Conservation (phyloP, 139 green algal species). For the Coelastrella sp. region DNA sequence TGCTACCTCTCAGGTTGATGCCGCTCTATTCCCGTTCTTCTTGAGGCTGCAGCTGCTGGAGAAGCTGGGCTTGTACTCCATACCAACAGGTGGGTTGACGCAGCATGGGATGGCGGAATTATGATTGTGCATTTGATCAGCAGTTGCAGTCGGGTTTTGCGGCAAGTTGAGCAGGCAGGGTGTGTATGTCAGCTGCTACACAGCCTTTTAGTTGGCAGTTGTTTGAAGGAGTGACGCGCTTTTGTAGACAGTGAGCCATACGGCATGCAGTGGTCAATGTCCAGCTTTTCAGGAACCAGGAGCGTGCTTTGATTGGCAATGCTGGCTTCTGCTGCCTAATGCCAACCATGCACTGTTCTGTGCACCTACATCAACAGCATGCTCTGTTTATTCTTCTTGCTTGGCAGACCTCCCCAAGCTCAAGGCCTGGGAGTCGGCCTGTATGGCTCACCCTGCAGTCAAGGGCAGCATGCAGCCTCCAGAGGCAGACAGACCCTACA, state of each 20-base stretch:
- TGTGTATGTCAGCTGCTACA: too few species aligned
- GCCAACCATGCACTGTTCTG: neutral
- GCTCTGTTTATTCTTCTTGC: neutral
- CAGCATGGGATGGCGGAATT: too few species aligned
- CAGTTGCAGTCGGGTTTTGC: too few species aligned
- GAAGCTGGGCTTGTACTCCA: neutral
- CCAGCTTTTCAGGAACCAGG: too few species aligned
- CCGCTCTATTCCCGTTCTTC: conserved; percentile 17
- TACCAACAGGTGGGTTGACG: conserved; percentile 4
- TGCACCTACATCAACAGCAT: neutral
- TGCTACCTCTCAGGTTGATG: conserved; percentile 33
- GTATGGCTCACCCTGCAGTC: conserved; percentile 16
- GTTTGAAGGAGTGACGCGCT: too few species aligned
- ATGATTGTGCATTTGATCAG: too few species aligned
- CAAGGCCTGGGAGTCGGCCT: neutral
- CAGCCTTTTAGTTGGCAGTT: too few species aligned
- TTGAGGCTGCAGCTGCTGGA: conserved; percentile 31
- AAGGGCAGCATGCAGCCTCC: neutral
- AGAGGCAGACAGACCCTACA: neutral
- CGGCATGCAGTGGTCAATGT: too few species aligned
- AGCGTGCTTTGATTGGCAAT: too few species aligned
- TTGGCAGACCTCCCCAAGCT: conserved; percentile 36
- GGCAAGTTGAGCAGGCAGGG: too few species aligned
- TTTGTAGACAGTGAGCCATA: too few species aligned
- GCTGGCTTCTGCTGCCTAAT: too few species aligned